Conservation (phyloP, 768 basidiomycete genomes). For the Suillus sp. region DNA sequence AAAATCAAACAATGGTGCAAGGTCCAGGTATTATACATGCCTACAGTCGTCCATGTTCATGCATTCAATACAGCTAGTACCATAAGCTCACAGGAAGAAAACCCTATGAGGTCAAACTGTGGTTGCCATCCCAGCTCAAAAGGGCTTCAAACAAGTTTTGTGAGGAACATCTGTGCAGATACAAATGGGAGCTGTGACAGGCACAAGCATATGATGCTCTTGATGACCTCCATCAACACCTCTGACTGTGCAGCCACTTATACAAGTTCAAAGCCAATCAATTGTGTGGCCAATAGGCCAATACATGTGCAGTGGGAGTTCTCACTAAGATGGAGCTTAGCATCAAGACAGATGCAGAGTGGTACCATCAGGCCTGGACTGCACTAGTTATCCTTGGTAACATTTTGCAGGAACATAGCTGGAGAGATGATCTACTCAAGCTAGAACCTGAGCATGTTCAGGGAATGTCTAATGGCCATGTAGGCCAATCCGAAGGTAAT, state of each 20-base stretch:
- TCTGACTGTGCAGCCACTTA: constrained; percentile 13
- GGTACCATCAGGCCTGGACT: constrained; percentile 15
- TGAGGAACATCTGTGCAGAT: background rate
- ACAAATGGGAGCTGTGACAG: constrained; percentile 11
- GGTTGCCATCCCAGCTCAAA: constrained; percentile 6
- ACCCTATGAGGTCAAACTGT: constrained; percentile 4
- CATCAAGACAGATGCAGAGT: constrained; percentile 7
- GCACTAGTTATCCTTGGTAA: background rate
- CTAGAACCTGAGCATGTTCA: constrained; percentile 3
- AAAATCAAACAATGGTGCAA: constrained; percentile 33
- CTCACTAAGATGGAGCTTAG: constrained; percentile 13
- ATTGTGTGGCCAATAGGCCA: constrained; percentile 15
- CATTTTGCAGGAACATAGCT: background rate
- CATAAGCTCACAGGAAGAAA: background rate
- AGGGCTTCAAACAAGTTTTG: background rate
- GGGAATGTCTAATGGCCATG: background rate
- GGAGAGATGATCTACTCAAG: background rate
- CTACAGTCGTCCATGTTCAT: constrained; percentile 5
- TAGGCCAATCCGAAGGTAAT: constrained; percentile 9
- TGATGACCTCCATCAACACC: constrained; percentile 12
- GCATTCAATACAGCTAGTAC: background rate
- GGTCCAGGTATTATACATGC: constrained; percentile 35
- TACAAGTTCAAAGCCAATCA: constrained; percentile 19
- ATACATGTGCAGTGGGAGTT: constrained; percentile 12
- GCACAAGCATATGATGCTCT: constrained; percentile 22